These are phyloP conservation scores for Wickerhamiella lipophila DNA, from an alignment of 805 yeast species.

Conservation along the genomic window DNA sequence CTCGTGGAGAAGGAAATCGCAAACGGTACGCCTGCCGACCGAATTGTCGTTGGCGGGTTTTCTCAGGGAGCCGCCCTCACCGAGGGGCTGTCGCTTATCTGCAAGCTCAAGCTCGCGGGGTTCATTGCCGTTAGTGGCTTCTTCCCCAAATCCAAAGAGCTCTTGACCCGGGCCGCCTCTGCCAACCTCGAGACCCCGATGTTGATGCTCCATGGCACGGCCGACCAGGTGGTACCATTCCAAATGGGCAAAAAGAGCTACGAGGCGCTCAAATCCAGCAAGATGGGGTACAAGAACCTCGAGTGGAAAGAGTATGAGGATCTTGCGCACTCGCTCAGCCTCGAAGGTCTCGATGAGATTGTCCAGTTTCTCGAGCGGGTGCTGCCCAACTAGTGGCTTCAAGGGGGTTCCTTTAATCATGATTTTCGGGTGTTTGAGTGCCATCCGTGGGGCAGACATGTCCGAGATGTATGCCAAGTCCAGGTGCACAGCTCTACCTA, in stretches of 20 bases:
- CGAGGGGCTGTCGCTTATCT: slow-evolving; percentile 28
- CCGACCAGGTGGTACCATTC: slow-evolving; percentile 51
- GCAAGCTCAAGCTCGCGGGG: slow-evolving; percentile 55
- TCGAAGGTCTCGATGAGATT: slow-evolving; percentile 52
- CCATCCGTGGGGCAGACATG: no score
- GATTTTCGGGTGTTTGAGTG: no score
- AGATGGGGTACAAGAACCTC: slow-evolving; percentile 35
- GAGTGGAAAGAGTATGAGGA: slow-evolving; percentile 46
- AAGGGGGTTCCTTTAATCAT: not conserved
- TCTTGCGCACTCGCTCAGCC: slow-evolving; percentile 53
- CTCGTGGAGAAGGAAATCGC: slow-evolving; percentile 27
- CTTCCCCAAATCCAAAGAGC: slow-evolving; percentile 28
- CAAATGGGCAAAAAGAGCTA: slow-evolving; percentile 32
- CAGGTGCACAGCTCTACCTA: no score
- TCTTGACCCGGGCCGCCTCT: slow-evolving; percentile 18
- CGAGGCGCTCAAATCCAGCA: slow-evolving; percentile 33
- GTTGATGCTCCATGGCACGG: slow-evolving; percentile 80
- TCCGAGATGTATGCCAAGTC: no score
- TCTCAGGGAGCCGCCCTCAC: slow-evolving; percentile 87
- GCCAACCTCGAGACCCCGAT: slow-evolving; percentile 55
- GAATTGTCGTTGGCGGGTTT: slow-evolving; percentile 87
- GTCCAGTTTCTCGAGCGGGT: slow-evolving; percentile 34
- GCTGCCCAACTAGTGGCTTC: slow-evolving; percentile 17
- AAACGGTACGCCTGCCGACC: slow-evolving; percentile 30
- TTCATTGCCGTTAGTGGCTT: slow-evolving; percentile 69